These are phyloP conservation scores for Forsythia viridissima DNA, from an alignment of 257 asterid species.

Conservation along the genomic window DNA sequence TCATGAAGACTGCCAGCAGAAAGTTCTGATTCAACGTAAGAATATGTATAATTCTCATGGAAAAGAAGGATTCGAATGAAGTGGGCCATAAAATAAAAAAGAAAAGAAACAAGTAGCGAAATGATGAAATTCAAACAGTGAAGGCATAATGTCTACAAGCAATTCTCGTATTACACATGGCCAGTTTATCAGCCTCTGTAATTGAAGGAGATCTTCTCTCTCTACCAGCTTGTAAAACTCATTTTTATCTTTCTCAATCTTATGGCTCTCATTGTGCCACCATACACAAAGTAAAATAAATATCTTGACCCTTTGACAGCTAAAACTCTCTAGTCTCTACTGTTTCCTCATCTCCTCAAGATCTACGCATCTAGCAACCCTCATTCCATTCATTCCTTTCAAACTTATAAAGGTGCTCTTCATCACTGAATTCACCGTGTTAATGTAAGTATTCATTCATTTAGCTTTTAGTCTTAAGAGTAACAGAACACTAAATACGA, in stretches of 20 bases:
- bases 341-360: not conserved
- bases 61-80: not conserved
- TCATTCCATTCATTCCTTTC: not conserved
- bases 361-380: not conserved
- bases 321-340: not conserved
- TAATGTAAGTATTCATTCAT: not conserved
- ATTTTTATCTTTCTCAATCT: no score
- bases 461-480: not conserved
- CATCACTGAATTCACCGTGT: not conserved
- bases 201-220: not conserved
- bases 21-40: not conserved
- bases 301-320: not conserved
- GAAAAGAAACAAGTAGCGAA: not conserved
- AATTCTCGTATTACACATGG: not conserved
- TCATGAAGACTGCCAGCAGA: not conserved
- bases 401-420: not conserved
- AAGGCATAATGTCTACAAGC: not conserved
- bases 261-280: not conserved
- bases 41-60: not conserved
- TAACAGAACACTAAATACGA: not conserved
- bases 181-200: not conserved
- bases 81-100: not conserved
- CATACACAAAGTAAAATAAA: no score
- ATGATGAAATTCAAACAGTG: not conserved
- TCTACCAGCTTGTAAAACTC: not conserved